Evolutionary conservation across 192 early-diverging fungal species (phyloP).

Genomic region (Cladochytrium replicatum): DNA sequence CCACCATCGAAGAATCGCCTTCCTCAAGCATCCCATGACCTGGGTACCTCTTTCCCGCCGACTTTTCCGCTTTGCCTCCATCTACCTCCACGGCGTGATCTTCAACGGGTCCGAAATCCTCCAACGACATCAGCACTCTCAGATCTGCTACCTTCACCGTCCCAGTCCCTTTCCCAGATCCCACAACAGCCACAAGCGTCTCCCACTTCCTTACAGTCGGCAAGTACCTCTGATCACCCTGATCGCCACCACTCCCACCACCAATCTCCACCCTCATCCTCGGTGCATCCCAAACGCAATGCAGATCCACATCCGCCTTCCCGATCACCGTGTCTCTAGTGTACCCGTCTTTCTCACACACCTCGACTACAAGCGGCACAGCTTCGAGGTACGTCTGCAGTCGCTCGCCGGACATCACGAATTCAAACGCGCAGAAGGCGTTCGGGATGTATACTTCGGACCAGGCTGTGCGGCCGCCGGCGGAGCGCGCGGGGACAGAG

Average conservation of each 20-base stretch:
- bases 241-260: neutral
- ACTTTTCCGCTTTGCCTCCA: neutral
- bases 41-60: neutral
- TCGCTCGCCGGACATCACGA: slow-evolving; percentile 33
- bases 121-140: slow-evolving; percentile 31
- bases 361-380: slow-evolving; percentile 35
- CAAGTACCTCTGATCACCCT: neutral
- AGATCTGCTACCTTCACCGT: slow-evolving; percentile 25
- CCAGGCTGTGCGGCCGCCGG: neutral
- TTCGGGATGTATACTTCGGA: slow-evolving; percentile 27
- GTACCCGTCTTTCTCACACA: slow-evolving; percentile 26
- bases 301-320: slow-evolving; percentile 21
- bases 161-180: neutral
- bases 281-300: slow-evolving; percentile 4
- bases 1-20: no score
- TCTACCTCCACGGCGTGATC: slow-evolving; percentile 13
- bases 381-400: slow-evolving; percentile 34
- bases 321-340: slow-evolving; percentile 27
- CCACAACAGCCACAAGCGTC: neutral
- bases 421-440: slow-evolving; percentile 42
- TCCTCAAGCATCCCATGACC: neutral
- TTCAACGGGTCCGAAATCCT: slow-evolving; percentile 42
- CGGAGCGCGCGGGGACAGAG: slow-evolving; percentile 1
- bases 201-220: slow-evolving; percentile 11
- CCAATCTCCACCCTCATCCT: slow-evolving; percentile 1